Base-by-base conservation (phyloP, 2,329 filamentous ascomycete species). In the Penicillium sp. region DNA sequence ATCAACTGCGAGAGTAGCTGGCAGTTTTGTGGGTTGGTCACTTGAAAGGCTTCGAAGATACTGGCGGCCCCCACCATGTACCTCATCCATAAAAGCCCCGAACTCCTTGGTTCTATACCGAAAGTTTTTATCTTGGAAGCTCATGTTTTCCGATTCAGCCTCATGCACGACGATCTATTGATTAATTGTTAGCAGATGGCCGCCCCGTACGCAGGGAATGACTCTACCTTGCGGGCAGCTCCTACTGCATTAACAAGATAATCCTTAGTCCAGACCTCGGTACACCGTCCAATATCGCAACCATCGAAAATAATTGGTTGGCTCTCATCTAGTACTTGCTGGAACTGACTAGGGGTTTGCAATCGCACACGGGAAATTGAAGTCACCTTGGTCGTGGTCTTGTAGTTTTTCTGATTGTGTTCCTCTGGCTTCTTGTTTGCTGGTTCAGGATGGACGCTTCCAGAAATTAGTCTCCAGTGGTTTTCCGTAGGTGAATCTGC, bases 101-200 rank as follows among this genome's bases (percentile, higher is more conserved):
- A 96, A 92, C 2, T 80, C 71, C 65, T 89, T 88, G 4, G 87
- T 91, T 8, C 85, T 81, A 72, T 96, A 96, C 44, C 81, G 78
- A 72, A 96, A 96, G 75, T 96, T 96, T 76, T 96, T 96, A 50
- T 83, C 81, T 61, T 88, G 88, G 72, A 97, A 96, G 68, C 91
- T 89, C 90, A 96, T 92, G 50, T 85, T 85, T 31, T 85, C 81
- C 5, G 81, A 83, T 7, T 82, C 76, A 21, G 89, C 87, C 66
- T 91, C 86, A 70, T 97, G 93, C 5, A 96, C 86, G 11, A 92
- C 82, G 15, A 96, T 85, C 85, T 91, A 61, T 70, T 13, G 30
- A 41, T 41, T 5, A 15, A 5, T 41, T 41, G 15, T 41, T 41
- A 41, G 35, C 15, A 11, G 35, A 41, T 26, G 26, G 5, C 26